Base-by-base conservation (phyloP, 2,329 filamentous ascomycete species). In the Penicillium sp. region DNA sequence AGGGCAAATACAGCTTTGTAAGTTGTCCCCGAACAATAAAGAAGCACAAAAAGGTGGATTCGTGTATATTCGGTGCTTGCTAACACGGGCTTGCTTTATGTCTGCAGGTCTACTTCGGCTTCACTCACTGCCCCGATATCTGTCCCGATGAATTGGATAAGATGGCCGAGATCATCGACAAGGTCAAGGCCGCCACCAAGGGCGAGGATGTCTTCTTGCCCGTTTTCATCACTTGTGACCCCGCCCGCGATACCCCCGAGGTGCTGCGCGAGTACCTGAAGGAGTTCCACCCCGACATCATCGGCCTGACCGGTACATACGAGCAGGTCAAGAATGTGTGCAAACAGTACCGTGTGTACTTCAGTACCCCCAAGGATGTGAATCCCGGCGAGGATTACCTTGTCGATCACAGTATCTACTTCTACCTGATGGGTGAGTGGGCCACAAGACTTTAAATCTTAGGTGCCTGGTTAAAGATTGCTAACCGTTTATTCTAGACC, bases 141-240 rank as follows among this genome's bases (percentile, higher is more conserved):
- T 99, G 94, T 79, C 94, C 94, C 32, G 94, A 99, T 70, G 94
- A 99, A 77, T 87, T 99, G 66, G 94, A 99, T 79, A 99, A 99
- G 80, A 97, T 99, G 92, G 90, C 93, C n/a, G 81, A 82, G 55
- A 96, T 97, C 84, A 88, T 95, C 69, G 91, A 99, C 70, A 79
- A 79, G 55, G 81, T 86, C 49, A 70, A 72, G 56, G 71, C 68
- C 35, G 67, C 63, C 40, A 73, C 72, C 18, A 67, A 68, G 43
- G 70, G 69, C 30, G 67, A 72, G 47, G 68, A 72, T 53, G 57
- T 79, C 46, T 76, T 97, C 61, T 79, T 86, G 29, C 90, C 93
- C 27, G 81, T 99, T 54, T 97, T 99, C 74, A 90, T 99, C 62
- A 96, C 91, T 42, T 97, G 94, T 77, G 94, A 99, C 70, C 94